Base-by-base conservation (phyloP, 2,329 filamentous ascomycete species). In the Sclerotinia borealis region DNA sequence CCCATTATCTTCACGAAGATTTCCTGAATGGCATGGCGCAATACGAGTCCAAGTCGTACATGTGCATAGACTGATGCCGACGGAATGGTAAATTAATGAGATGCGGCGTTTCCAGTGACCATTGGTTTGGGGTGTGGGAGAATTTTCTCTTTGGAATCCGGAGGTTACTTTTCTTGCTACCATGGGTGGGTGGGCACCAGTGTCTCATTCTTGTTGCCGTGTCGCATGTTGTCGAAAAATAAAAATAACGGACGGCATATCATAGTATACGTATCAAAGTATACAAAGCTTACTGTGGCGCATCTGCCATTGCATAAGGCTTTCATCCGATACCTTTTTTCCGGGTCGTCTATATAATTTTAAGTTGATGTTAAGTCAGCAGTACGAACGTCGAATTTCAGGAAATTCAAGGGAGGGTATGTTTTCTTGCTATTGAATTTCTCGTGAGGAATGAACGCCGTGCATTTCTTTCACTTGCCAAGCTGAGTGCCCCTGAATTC, bases 121-220 rank as follows among this genome's bases (percentile, higher is more conserved):
- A 45, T 45, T 58, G 9, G 22, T 45, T 45, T 34, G 54, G 54
- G 54, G 54, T 34, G 13, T 34, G 25, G 29, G 39, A n/a, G 41
- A 45, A 17, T 17, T 34, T 22, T 45, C n/a, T 47, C n/a, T 19
- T 19, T 45, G 27, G 19, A 31, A 36, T 58, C 27, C 39, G 39
- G 39, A 25, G 13, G 39, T 58, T 25, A 34, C n/a, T 34, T 58
- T 45, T 15, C 36, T 54, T n/a, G n/a, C 25, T 54, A 29, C 36
- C 51, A 25, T 54, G 17, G 36, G 36, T 54, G 17, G 36, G 36
- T 39, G 51, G 15, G 22, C 25, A 54, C 9, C 39, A 22, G n/a
- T 58, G 54, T 58, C 54, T 58, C 54, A 58, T 45, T 45, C 2
- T 17, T 34, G 39, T 58, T 58, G n/a, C 54, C 54, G 54, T 58